Evolutionary conservation across 306 rosid species (phyloP).

Genomic region (Notholithocarpus densiflorus): DNA sequence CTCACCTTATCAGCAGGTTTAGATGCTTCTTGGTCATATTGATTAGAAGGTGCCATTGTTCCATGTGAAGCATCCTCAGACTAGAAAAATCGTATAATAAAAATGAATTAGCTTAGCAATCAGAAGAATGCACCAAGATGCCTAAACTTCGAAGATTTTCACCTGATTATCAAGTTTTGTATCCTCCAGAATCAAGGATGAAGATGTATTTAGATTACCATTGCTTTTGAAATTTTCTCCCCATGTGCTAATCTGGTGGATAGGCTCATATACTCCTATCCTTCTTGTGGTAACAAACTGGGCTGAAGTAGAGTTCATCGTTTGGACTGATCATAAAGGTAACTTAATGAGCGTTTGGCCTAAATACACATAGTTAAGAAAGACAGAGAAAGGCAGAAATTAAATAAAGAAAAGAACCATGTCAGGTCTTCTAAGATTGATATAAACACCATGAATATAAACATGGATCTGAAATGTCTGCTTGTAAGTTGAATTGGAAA

Average conservation of each 20-base stretch:
- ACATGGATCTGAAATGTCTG: neutral
- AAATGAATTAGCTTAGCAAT: constrained; percentile 9
- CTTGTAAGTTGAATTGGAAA: neutral
- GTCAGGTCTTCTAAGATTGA: neutral
- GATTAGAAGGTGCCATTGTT: constrained; percentile 30
- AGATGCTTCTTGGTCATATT: constrained; percentile 43
- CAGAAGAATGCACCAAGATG: constrained; percentile 8
- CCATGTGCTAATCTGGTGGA: constrained; percentile 81
- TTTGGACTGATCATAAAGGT: constrained; percentile 35
- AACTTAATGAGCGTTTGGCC: constrained; percentile 20
- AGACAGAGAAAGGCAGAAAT: neutral
- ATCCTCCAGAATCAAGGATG: constrained; percentile 51
- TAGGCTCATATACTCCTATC: constrained; percentile 75
- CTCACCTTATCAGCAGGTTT: constrained; percentile 49
- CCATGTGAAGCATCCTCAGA: constrained; percentile 54
- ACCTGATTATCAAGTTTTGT: constrained; percentile 59
- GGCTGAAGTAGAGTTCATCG: constrained; percentile 66
- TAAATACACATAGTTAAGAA: neutral
- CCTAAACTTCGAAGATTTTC: constrained; percentile 19
- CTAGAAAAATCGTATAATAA: constrained; percentile 15
- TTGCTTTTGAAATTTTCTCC: constrained; percentile 60
- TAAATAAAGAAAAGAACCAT: constrained; percentile 9
- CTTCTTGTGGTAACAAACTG: constrained; percentile 64
- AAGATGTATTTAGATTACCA: constrained; percentile 42
- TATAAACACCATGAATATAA: neutral